Evolutionary conservation across 192 early-diverging fungal species (phyloP).

Genomic region (Tieghemiomyces parasiticus): DNA sequence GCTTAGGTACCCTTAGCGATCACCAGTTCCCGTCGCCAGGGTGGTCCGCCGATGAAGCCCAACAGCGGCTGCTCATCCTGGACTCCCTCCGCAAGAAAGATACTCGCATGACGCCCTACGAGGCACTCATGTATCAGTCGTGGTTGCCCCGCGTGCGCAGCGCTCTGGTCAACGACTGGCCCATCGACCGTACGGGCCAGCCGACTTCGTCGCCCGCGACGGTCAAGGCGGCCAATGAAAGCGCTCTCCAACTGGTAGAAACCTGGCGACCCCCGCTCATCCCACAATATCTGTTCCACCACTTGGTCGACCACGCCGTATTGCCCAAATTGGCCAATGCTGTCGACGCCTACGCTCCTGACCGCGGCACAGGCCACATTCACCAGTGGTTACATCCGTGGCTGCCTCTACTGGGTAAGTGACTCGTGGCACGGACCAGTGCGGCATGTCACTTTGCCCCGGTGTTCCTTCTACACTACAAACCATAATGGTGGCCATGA

Average conservation of each 20-base stretch:
- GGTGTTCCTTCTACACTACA: background rate
- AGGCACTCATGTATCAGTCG: slow-evolving; percentile 53
- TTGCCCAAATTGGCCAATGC: slow-evolving; percentile 55
- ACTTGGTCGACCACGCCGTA: slow-evolving; percentile 64
- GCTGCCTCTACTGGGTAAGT: slow-evolving; percentile 46
- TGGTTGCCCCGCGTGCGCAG: slow-evolving; percentile 68
- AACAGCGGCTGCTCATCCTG: background rate
- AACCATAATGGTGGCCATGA: background rate
- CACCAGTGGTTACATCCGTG: slow-evolving; percentile 75
- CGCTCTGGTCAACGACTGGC: slow-evolving; percentile 16
- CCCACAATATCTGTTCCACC: slow-evolving; percentile 54
- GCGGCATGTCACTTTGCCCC: background rate
- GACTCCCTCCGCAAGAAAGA: slow-evolving; percentile 8
- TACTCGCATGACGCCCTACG: slow-evolving; percentile 52
- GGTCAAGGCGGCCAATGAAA: background rate
- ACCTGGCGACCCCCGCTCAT: slow-evolving; percentile 47
- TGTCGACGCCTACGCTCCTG: slow-evolving; percentile 48
- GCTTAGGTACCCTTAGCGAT: background rate
- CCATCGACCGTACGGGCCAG: background rate
- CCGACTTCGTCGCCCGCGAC: background rate
- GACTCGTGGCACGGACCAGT: slow-evolving; percentile 16
- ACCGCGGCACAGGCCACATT: slow-evolving; percentile 32
- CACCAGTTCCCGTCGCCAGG: background rate
- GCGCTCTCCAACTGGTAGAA: slow-evolving; percentile 33
- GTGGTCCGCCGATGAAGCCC: background rate